Conservation (phyloP, 108 stramenopile genomes). For the Hondaea fermentalgiana region DNA sequence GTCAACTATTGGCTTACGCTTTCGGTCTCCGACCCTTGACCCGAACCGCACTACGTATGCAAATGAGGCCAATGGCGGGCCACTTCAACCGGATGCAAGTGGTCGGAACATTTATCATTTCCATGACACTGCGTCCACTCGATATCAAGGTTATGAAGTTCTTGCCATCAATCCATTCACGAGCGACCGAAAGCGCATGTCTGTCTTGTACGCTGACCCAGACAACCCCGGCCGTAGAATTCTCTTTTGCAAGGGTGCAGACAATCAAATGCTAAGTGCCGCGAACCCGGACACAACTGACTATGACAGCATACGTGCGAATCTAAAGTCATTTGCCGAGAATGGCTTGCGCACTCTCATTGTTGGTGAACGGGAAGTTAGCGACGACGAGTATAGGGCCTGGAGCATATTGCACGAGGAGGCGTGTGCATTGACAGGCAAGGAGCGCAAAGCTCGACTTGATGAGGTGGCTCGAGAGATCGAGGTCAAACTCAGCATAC, state of each 20-base stretch:
- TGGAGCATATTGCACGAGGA: constrained; percentile 67
- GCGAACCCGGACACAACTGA: background rate
- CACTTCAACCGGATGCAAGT: background rate
- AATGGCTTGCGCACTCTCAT: constrained; percentile 90
- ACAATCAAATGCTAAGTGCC: background rate
- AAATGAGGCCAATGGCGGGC: background rate
- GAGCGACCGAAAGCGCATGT: constrained; percentile 46
- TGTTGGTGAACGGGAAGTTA: constrained; percentile 70
- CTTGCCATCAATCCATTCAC: constrained; percentile 16
- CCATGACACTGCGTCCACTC: background rate
- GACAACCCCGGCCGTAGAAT: background rate
- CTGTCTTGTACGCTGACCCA: constrained; percentile 25
- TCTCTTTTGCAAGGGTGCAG: constrained; percentile 21
- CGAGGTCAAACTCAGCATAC: constrained; percentile 70
- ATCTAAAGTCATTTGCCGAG: constrained; percentile 60
- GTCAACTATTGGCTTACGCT: background rate
- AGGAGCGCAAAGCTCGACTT: constrained; percentile 35
- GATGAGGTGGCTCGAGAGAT: constrained; percentile 62
- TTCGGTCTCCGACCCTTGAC: background rate
- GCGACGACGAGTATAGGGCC: constrained; percentile 54
- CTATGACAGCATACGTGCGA: background rate
- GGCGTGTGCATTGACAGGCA: constrained; percentile 23
- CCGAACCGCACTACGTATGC: background rate
- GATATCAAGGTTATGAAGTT: background rate
- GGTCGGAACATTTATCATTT: background rate